Base-by-base conservation (phyloP, 345 rosid genomes). In the Firmiana major region DNA sequence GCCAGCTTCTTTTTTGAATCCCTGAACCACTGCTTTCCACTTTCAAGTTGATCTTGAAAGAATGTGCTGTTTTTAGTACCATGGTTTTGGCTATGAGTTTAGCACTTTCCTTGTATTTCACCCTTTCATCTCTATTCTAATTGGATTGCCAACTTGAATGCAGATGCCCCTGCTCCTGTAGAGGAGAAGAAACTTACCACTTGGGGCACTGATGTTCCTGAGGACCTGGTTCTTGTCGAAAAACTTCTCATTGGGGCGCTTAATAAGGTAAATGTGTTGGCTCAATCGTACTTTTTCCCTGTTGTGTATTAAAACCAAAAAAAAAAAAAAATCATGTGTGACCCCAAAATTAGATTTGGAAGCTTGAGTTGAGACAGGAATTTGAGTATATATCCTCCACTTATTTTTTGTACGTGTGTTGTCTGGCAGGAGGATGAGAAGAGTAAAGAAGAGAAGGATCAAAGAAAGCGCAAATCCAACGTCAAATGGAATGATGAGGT, bases 171-270 rank as follows among this genome's bases (percentile, higher is more conserved):
- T 26, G 85, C 78, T 63, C 83, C 81, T 40, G 75, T 76, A 9
- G 86, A 85, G 78, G 90, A 83, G 81, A 89, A 78, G 78, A 84
- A 76, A 76, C 78, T 81, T 19, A 89, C 88, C 8, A 84, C 87
- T 8, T 87, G 92, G 92, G 92, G 92, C 75, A 84, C 87, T 36
- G 90, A 88, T 34, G 77, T 79, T 2, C 80, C 88, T 0, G 86
- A 84, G 51, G 85, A 79, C 80, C 53, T 88, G 80, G 83, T 83
- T 78, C 75, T 89, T 70, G 91, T 89, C 75, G 79, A 79, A n/a
- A 78, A 89, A 64, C 68, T 76, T 46, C 86, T 89, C 45, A 83
- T 75, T 0, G 79, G 85, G 69, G 86, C 91, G 10, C 86, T 86
- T 2, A 84, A 80, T 83, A 91, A 88, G 89, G 94, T 90, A 70